Evolutionary conservation across 2,329 filamentous ascomycete genomes (phyloP).

Genomic region (Pseudocercospora cruenta): DNA sequence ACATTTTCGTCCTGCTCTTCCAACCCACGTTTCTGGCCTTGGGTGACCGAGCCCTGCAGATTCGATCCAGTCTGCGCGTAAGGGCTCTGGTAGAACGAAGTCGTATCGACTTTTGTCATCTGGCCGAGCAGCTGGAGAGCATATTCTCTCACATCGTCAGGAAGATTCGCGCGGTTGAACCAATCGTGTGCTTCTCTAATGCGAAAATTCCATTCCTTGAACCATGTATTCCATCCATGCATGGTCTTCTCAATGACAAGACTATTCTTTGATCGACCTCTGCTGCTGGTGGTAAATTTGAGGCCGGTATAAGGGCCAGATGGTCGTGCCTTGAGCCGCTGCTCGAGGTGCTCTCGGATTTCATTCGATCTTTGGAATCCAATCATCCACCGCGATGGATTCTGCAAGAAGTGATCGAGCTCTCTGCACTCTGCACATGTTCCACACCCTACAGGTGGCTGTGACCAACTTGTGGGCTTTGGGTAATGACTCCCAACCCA

Average conservation of each 20-base stretch:
- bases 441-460: too few relatives aligned
- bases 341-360: too few relatives aligned
- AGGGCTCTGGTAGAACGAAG: background rate
- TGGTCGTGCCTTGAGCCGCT: too few relatives aligned
- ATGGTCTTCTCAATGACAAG: background rate
- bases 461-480: too few relatives aligned
- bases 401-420: too few relatives aligned
- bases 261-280: background rate
- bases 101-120: background rate
- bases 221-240: background rate
- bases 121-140: background rate
- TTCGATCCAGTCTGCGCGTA: background rate
- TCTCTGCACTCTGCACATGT: too few relatives aligned
- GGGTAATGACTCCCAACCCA: too few relatives aligned
- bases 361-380: too few relatives aligned
- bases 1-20: slow-evolving; percentile 1
- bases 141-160: background rate
- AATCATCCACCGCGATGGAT: too few relatives aligned
- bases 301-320: too few relatives aligned
- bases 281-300: too few relatives aligned
- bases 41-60: background rate
- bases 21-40: background rate
- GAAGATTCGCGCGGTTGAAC: background rate
- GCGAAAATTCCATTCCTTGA: background rate
- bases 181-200: background rate